Evolutionary conservation across 306 rosid genomes (phyloP).

Genomic region (Fragaria ananassa): DNA sequence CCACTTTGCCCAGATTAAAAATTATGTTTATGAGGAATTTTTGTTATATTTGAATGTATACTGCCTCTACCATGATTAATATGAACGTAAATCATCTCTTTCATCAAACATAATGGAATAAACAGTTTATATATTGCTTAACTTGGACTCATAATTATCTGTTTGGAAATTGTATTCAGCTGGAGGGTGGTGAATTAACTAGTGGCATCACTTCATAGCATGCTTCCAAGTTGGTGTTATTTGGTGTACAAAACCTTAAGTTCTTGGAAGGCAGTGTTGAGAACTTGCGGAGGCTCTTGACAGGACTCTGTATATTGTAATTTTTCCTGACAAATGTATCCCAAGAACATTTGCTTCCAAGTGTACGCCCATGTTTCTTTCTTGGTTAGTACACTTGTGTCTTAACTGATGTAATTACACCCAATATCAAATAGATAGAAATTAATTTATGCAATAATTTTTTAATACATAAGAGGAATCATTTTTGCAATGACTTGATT

Average conservation of each 20-base stretch:
- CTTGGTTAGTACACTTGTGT: constrained; percentile 93
- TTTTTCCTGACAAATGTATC: constrained; percentile 92
- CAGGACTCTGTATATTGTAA: constrained; percentile 94
- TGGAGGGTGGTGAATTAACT: constrained; percentile 39
- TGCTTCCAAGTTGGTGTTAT: constrained; percentile 42
- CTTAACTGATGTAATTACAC: constrained; percentile 65
- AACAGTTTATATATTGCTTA: neutral
- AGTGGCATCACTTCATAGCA: constrained; percentile 30
- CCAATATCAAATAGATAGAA: constrained; percentile 39
- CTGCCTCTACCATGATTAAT: neutral
- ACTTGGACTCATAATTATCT: neutral
- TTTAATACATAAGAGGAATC: neutral
- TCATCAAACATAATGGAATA: neutral
- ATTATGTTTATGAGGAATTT: neutral
- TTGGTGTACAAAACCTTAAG: constrained; percentile 53
- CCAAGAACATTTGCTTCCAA: constrained; percentile 80
- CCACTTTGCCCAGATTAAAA: neutral
- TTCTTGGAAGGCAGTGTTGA: constrained; percentile 54
- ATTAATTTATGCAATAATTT: constrained; percentile 29
- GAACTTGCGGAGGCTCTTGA: constrained; percentile 81
- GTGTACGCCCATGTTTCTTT: constrained; percentile 81
- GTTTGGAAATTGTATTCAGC: constrained; percentile 41
- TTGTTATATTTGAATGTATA: neutral
- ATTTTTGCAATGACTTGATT: constrained; percentile 27
- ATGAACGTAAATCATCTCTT: neutral